Evolutionary conservation across 225 moss, liverwort and hornwort genomes (phyloP).

Genomic region (Sphagnum tenellum): DNA sequence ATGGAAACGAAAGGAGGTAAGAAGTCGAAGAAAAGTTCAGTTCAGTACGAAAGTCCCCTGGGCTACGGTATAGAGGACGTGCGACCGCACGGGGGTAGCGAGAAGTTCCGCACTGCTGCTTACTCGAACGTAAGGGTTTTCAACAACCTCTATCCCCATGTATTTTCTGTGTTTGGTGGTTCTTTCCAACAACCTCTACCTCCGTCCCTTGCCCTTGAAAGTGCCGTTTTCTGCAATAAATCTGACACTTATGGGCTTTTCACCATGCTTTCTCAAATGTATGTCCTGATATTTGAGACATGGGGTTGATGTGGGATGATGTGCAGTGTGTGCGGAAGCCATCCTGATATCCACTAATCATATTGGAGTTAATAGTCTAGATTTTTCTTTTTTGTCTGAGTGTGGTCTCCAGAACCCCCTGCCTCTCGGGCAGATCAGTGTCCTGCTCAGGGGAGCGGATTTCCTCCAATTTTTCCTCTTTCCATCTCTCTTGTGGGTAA

Average conservation of each 20-base stretch:
- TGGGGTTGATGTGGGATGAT: background rate
- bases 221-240: too few relatives aligned
- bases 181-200: too few relatives aligned
- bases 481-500: background rate
- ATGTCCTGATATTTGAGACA: too few relatives aligned
- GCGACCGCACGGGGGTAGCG: slow-evolving; percentile 91
- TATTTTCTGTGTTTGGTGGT: too few relatives aligned
- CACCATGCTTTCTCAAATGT: too few relatives aligned
- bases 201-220: too few relatives aligned
- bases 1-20: slow-evolving; percentile 95
- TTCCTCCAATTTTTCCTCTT: slow-evolving; percentile 15
- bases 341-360: slow-evolving; percentile 89
- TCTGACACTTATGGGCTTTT: too few relatives aligned
- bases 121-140: slow-evolving; percentile 76
- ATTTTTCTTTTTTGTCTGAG: slow-evolving; percentile 22
- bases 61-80: slow-evolving; percentile 99
- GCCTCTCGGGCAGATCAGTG: slow-evolving; percentile 35
- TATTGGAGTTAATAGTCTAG: slow-evolving; percentile 23
- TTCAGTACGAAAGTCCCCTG: slow-evolving; percentile 80
- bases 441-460: slow-evolving; percentile 47
- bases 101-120: slow-evolving; percentile 96
- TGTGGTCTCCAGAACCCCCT: slow-evolving; percentile 7
- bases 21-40: slow-evolving; percentile 53
- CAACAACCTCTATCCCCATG: too few relatives aligned
- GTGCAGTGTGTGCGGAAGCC: slow-evolving; percentile 99